Evolutionary conservation across 768 basidiomycete species (phyloP).

Genomic region (Russula sp.): DNA sequence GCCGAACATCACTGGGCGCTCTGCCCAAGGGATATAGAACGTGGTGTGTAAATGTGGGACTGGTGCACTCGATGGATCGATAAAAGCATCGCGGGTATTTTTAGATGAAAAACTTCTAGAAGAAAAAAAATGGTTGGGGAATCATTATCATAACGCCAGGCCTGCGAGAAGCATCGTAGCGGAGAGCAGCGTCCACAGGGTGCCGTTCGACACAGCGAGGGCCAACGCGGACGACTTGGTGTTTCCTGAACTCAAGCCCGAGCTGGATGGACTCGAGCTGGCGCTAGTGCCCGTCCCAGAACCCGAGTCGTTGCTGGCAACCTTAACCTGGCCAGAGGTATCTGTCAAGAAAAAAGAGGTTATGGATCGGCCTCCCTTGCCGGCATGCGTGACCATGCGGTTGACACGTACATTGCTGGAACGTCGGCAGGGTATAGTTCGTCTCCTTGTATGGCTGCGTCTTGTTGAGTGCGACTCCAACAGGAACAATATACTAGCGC

Average conservation of each 20-base stretch:
- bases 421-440: conserved; percentile 38
- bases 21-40: too few relatives aligned
- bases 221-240: not conserved
- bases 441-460: conserved; percentile 49
- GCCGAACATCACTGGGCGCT: too few relatives aligned
- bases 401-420: conserved; percentile 40
- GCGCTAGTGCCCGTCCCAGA: not conserved
- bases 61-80: not conserved
- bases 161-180: not conserved
- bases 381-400: not conserved
- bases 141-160: not conserved
- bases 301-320: not conserved
- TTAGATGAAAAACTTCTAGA: not conserved
- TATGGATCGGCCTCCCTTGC: not conserved
- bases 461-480: conserved; percentile 46
- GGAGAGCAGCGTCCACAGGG: not conserved
- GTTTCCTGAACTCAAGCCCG: not conserved
- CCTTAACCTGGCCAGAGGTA: not conserved
- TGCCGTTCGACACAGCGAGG: not conserved
- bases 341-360: conserved; percentile 15
- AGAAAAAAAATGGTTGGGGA: not conserved
- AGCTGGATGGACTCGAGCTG: not conserved
- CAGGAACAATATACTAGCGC: conserved; percentile 41
- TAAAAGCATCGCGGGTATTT: not conserved
- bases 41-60: too few relatives aligned